These are phyloP conservation scores for Pueraria montana DNA, from an alignment of 306 rosid species.

Conservation along the genomic window DNA sequence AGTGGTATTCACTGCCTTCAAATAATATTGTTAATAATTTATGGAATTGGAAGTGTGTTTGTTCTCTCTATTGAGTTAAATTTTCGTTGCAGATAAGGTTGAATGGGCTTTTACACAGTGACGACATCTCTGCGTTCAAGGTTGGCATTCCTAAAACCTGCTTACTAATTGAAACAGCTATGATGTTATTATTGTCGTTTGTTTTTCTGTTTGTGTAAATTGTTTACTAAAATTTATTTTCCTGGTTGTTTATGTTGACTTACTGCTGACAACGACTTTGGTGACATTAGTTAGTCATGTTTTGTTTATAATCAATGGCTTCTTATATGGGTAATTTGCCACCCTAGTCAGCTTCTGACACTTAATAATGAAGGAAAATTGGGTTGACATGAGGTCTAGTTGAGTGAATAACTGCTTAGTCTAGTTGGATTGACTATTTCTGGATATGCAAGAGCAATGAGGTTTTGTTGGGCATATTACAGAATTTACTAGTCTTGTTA, in stretches of 20 bases:
- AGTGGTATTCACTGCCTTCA: conserved; percentile 60
- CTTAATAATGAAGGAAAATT: conserved; percentile 27
- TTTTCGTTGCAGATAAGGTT: conserved; percentile 71
- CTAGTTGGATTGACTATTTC: conserved; percentile 8
- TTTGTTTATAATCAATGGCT: conserved; percentile 21
- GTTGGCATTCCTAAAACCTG: conserved; percentile 51
- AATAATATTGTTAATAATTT: background rate
- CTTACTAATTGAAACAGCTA: conserved; percentile 6
- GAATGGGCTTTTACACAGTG: conserved; percentile 85
- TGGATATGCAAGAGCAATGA: conserved; percentile 9
- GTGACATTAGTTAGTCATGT: background rate
- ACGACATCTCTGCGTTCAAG: conserved; percentile 87
- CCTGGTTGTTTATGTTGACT: conserved; percentile 2
- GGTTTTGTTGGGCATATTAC: conserved; percentile 6
- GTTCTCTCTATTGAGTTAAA: conserved; percentile 16
- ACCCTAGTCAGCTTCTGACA: background rate
- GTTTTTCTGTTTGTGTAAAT: background rate
- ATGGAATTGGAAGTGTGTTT: conserved; percentile 16
- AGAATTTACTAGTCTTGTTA: background rate
- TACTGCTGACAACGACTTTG: conserved; percentile 25
- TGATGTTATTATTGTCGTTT: background rate
- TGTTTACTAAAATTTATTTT: conserved; percentile 4
- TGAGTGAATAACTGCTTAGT: conserved; percentile 6
- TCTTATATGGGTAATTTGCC: conserved; percentile 9
- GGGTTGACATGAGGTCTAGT: background rate